Percentiles rank a stretch among this genome's conserved stretches.
These are phyloP conservation scores for Diaporthe citriasiana DNA, from an alignment of 2,329 filamentous ascomycete species.

Conservation along the genomic window DNA sequence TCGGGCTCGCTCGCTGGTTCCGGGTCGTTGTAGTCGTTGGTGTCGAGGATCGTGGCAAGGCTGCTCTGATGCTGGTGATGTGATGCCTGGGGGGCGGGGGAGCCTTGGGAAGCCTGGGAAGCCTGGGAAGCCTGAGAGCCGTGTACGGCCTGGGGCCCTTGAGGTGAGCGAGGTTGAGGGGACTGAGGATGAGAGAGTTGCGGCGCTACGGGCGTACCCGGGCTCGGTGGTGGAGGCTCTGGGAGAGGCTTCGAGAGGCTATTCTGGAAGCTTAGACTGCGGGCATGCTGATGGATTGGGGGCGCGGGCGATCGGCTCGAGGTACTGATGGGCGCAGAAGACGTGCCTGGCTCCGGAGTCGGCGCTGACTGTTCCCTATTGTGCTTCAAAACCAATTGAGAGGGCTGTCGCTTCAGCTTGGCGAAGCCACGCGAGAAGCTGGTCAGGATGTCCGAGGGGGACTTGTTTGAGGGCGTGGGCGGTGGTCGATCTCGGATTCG, in stretches of 20 bases:
- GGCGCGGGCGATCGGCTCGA: slow-evolving; percentile 43
- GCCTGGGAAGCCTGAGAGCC: slow-evolving; percentile 8
- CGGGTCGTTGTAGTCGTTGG: slow-evolving; percentile 45
- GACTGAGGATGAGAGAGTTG: slow-evolving; percentile 44
- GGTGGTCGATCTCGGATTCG: slow-evolving; percentile 50
- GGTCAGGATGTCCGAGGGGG: slow-evolving; percentile 63
- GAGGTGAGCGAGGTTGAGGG: slow-evolving; percentile 29
- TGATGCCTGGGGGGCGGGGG: slow-evolving; percentile 27
- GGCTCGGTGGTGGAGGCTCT: slow-evolving; percentile 60
- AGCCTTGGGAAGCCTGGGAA: slow-evolving; percentile 6
- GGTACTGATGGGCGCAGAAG: slow-evolving; percentile 48
- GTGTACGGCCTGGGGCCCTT: background rate
- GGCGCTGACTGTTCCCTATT: slow-evolving; percentile 50
- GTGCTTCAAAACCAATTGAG: slow-evolving; percentile 54
- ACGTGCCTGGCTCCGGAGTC: slow-evolving; percentile 46
- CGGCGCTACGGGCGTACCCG: slow-evolving; percentile 50
- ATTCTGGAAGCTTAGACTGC: slow-evolving; percentile 67
- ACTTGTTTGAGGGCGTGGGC: slow-evolving; percentile 53
- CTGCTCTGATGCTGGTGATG: slow-evolving; percentile 43
- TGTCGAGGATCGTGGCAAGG: slow-evolving; percentile 54
- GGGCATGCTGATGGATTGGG: slow-evolving; percentile 61
- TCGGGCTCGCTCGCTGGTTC: slow-evolving; percentile 40
- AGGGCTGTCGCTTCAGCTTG: slow-evolving; percentile 60
- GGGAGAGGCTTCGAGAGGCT: slow-evolving; percentile 72
- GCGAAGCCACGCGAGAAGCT: slow-evolving; percentile 65